Conservation (phyloP, 2,329 filamentous ascomycete species). For the Nannizziopsis arthrosporioides region DNA sequence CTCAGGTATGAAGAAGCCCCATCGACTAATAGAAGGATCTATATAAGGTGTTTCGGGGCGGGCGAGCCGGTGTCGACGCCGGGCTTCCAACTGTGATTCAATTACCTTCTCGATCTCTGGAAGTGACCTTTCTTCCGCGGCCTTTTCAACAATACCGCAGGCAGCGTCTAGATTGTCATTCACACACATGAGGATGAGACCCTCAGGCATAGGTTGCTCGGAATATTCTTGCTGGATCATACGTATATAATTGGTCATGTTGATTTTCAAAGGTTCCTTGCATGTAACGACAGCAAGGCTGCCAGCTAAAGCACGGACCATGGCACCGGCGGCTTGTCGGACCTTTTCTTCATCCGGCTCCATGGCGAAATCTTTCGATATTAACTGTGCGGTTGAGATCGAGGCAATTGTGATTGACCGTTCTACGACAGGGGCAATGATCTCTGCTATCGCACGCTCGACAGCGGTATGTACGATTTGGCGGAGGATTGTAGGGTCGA, state of each 20-base stretch:
- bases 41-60: constrained; percentile 76
- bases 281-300: constrained; percentile 94
- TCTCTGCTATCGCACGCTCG: constrained; percentile 82
- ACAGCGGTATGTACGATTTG: constrained; percentile 76
- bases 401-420: constrained; percentile 95
- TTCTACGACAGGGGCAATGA: constrained; percentile 94
- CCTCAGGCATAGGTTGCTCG: constrained; percentile 71
- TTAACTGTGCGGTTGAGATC: constrained; percentile 89
- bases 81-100: constrained; percentile 63
- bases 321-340: constrained; percentile 74
- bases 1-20: constrained; percentile 86
- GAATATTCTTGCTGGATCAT: constrained; percentile 56
- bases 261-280: constrained; percentile 90
- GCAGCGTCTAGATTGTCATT: constrained; percentile 94
- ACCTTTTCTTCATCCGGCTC: constrained; percentile 83
- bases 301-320: constrained; percentile 89
- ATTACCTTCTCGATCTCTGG: constrained; percentile 94
- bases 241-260: constrained; percentile 96
- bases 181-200: constrained; percentile 94
- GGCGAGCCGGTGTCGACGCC: constrained; percentile 61
- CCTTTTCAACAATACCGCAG: constrained; percentile 87
- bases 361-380: constrained; percentile 90
- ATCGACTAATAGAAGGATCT: constrained; percentile 69
- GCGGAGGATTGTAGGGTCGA: constrained; percentile 54
- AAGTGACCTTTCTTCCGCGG: constrained; percentile 83